phyloP scores from a whole-genome alignment of 2,329 filamentous ascomycete species.

The Monascus ruber region DNA sequence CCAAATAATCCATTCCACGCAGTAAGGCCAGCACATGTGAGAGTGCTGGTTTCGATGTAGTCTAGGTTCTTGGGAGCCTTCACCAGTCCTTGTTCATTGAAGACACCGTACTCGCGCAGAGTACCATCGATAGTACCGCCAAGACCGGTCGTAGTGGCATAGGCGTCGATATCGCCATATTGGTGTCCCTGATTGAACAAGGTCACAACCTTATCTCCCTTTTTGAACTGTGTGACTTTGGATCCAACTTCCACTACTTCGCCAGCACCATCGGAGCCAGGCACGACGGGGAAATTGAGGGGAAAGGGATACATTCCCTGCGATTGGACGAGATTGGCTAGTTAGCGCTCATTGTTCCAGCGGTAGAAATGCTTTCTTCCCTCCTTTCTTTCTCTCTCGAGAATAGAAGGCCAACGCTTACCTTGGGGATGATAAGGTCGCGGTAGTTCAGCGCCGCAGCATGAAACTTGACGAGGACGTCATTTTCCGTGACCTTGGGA shows the following conservation, averaged over 20 bases:
- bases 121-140: conserved; percentile 59
- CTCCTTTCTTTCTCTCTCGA: too few species aligned
- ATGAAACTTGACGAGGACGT: conserved; percentile 59
- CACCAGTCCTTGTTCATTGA: conserved; percentile 58
- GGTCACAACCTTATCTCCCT: conserved; percentile 47
- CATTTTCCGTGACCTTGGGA: conserved; percentile 54
- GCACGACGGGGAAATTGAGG: conserved; percentile 18
- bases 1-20: conserved; percentile 58
- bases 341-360: too few species aligned
- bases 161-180: conserved; percentile 33
- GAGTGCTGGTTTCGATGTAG: conserved; percentile 44
- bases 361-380: too few species aligned
- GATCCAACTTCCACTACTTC: conserved; percentile 42
- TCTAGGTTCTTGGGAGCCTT: conserved; percentile 46
- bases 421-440: conserved; percentile 36
- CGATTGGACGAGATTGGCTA: background rate
- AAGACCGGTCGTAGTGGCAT: conserved; percentile 44
- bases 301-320: conserved; percentile 25
- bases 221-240: conserved; percentile 45
- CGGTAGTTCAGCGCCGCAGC: conserved; percentile 41
- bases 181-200: conserved; percentile 49
- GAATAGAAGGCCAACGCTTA: conserved; percentile 15
- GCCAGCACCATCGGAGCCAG: conserved; percentile 31
- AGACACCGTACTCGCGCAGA: conserved; percentile 56
- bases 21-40: conserved; percentile 52